Evolutionary conservation across 495 filamentous ascomycete genomes (phyloP), one percentile per base, ranked within the genome.

Genomic region (Neurospora tetraspora): DNA sequence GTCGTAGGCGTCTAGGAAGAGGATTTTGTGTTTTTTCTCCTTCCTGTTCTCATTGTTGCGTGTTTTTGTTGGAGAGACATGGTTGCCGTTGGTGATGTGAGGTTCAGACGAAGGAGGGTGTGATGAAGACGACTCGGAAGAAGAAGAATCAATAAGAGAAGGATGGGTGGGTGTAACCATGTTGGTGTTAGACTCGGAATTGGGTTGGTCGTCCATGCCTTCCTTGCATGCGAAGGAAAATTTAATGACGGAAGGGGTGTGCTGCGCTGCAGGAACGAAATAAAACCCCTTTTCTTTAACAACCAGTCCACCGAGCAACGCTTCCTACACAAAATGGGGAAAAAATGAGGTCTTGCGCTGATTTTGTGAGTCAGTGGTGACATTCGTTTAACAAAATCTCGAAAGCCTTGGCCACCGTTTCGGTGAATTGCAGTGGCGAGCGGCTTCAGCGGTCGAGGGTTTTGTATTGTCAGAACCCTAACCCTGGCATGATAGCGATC

Each of bases 1-100:
- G 82, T 98, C 96, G 77, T 97, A 96, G 70, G 94, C 93, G 79
- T 99, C 96, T 59, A 99, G 82, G 80, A 96, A 94, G 61, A 99
- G 88, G 70, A 98, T 74, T 34, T 38, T 69, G 72, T 34, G 70
- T 27, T 27, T 72, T 68, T 69, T 68, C 37, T n/a, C n/a, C n/a
- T n/a, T n/a, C n/a, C n/a, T 53, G 10, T 43, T 20, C 12, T 65
- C 71, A 5, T 40, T 53, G 61, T 10, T 39, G 18, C 73, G 20
- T 47, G 43, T 23, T 20, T n/a, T 8, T 47, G n/a, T 16, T 34
- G 53, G 14, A 0, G 53, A 36, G 53, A 6, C 53, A 27, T 65
- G 27, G 27, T 65, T 34, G 53, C 6, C 53, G 9, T 65, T 65
- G 14, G 27, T 16, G 27, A n/a, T n/a, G n/a, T n/a, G n/a, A n/a